Evolutionary conservation across 2,329 filamentous ascomycete genomes (phyloP).

Genomic region (Elsinoe ampelina): DNA sequence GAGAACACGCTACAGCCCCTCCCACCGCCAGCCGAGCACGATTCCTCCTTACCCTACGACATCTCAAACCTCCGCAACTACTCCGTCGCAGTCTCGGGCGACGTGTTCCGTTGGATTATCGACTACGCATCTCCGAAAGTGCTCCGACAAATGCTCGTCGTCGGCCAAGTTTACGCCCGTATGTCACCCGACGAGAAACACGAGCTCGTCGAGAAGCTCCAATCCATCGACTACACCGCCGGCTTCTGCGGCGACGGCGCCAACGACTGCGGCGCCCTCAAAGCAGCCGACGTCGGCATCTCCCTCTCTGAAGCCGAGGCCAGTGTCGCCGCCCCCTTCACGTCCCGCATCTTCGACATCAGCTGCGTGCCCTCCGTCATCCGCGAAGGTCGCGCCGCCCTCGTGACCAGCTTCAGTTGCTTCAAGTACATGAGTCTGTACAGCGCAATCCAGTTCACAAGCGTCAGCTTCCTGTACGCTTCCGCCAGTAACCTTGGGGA

Average conservation of each 20-base stretch:
- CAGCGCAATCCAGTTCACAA: constrained; percentile 97
- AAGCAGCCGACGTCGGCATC: constrained; percentile 94
- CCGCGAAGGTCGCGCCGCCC: constrained; percentile 78
- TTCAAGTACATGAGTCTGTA: constrained; percentile 99
- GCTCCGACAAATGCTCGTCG: constrained; percentile 77
- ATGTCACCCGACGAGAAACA: constrained; percentile 99
- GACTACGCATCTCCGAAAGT: constrained; percentile 80
- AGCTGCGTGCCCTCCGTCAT: constrained; percentile 91
- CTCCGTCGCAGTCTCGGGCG: constrained; percentile 78
- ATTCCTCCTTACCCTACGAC: constrained; percentile 78
- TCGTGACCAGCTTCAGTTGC: constrained; percentile 98
- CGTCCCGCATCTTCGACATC: constrained; percentile 90
- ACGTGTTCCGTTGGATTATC: constrained; percentile 93
- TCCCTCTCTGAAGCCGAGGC: constrained; percentile 96
- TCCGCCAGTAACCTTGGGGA: constrained; percentile 90
- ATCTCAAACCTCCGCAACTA: constrained; percentile 76
- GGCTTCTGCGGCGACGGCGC: constrained; percentile 97
- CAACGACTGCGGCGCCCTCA: constrained; percentile 93
- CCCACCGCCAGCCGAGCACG: constrained; percentile 58
- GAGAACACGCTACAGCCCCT: constrained; percentile 71
- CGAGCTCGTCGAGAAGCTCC: constrained; percentile 91
- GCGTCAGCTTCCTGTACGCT: constrained; percentile 91
- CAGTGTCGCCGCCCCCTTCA: constrained; percentile 96
- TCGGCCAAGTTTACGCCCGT: constrained; percentile 86
- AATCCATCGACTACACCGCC: constrained; percentile 88